Conservation (phyloP, 78 protist species). For the Dictyostelium purpureum region DNA sequence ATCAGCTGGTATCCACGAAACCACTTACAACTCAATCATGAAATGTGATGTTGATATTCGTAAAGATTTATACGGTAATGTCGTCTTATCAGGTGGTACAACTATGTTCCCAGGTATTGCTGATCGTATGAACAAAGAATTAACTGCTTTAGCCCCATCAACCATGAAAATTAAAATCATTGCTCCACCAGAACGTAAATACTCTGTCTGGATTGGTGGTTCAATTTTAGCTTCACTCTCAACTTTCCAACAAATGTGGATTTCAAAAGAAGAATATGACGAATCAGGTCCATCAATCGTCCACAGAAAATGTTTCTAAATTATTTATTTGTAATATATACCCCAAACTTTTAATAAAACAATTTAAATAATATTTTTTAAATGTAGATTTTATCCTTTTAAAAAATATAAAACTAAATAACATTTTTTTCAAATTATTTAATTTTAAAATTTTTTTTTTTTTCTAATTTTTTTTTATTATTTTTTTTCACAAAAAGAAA, state of each 20-base stretch:
- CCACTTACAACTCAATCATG: slow-evolving; percentile 68
- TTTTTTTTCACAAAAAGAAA: too few species aligned
- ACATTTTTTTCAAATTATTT: too few species aligned
- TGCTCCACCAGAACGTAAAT: slow-evolving; percentile 87
- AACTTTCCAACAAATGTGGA: slow-evolving; percentile 84
- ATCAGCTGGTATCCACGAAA: slow-evolving; percentile 74
- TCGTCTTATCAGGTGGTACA: slow-evolving; percentile 87
- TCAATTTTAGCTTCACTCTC: slow-evolving; percentile 84
- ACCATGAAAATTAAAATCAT: slow-evolving; percentile 45
- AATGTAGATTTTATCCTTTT: too few species aligned
- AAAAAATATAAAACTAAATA: too few species aligned
- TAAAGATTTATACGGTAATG: slow-evolving; percentile 56
- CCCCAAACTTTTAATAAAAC: too few species aligned
- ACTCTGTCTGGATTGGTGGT: slow-evolving; percentile 91
- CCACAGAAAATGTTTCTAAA: slow-evolving; percentile 6
- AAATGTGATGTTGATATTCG: slow-evolving; percentile 80
- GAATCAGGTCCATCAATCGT: slow-evolving; percentile 52
- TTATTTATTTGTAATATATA: too few species aligned
- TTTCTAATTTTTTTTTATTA: too few species aligned
- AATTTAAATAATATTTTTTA: too few species aligned
- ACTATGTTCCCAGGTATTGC: slow-evolving; percentile 45
- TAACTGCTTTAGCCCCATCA: slow-evolving; percentile 74
- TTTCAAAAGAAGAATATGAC: slow-evolving; percentile 86
- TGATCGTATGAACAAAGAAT: slow-evolving; percentile 68
- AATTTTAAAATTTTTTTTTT: too few species aligned